A percentile compares a stretch with the other conserved stretches of the same genome.
These are phyloP conservation scores for Euphorbia corollata DNA, from an alignment of 441 rosid species.

Conservation along the genomic window DNA sequence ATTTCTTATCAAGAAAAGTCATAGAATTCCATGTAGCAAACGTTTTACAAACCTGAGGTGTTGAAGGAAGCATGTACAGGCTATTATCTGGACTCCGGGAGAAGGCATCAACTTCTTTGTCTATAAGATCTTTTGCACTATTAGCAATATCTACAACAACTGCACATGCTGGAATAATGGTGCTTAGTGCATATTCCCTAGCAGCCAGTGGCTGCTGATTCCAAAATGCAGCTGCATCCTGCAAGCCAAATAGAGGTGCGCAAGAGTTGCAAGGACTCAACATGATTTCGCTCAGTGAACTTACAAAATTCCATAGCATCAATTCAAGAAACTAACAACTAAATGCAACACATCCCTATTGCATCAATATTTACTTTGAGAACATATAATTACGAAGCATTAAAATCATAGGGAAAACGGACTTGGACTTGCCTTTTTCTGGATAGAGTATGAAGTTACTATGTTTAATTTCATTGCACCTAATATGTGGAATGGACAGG, in stretches of 20 bases:
- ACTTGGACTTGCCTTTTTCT: neutral
- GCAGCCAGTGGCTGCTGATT: constrained; percentile 77
- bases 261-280: neutral
- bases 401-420: neutral
- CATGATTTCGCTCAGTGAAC: neutral
- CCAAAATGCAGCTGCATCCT: constrained; percentile 92
- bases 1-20: constrained; percentile 12
- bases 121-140: constrained; percentile 68
- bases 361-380: neutral
- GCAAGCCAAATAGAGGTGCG: constrained; percentile 16
- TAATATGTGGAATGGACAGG: neutral
- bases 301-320: constrained; percentile 1
- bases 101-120: constrained; percentile 78
- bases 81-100: constrained; percentile 78
- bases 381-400: constrained; percentile 3
- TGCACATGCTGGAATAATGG: constrained; percentile 77
- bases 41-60: constrained; percentile 68
- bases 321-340: constrained; percentile 6
- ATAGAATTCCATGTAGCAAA: neutral
- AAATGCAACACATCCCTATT: neutral
- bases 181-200: constrained; percentile 67
- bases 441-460: neutral
- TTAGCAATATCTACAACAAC: constrained; percentile 66
- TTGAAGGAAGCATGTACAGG: constrained; percentile 89
- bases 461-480: neutral